A percentile compares a stretch with the other conserved stretches of the same genome.
These are phyloP conservation scores for Mycena leptocephala DNA, from an alignment of 768 basidiomycete genomes.

Conservation along the genomic window DNA sequence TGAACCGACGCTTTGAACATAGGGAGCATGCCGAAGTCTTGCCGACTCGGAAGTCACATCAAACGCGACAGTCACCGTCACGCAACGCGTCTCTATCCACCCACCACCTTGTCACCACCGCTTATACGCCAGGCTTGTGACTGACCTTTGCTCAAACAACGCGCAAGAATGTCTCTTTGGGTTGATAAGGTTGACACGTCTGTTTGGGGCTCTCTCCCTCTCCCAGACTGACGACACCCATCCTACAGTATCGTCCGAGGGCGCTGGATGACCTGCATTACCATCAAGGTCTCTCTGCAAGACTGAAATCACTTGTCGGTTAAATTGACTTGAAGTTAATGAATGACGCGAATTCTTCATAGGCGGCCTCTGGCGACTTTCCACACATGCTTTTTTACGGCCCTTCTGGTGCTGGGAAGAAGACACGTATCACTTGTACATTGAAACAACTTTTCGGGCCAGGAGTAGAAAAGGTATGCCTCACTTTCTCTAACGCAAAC, in stretches of 20 bases:
- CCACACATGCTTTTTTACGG: constrained; percentile 99
- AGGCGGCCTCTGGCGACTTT: constrained; percentile 95
- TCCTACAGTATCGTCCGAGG: constrained; percentile 85
- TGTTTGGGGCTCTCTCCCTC: neutral
- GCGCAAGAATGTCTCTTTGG: constrained; percentile 75
- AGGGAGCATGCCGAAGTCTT: no score
- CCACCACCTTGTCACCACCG: neutral
- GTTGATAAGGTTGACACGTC: constrained; percentile 67
- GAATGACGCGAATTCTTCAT: neutral
- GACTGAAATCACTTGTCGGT: constrained; percentile 85
- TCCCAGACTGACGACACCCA: constrained; percentile 12
- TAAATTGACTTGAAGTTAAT: neutral
- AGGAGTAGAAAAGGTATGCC: constrained; percentile 90
- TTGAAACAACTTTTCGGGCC: constrained; percentile 91
- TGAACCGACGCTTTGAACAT: no score
- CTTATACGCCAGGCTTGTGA: neutral
- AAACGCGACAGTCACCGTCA: no score
- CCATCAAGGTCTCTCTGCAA: constrained; percentile 84
- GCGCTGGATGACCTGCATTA: constrained; percentile 91
- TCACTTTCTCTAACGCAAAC: neutral
- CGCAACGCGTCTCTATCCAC: neutral
- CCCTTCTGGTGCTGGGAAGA: constrained; percentile 97
- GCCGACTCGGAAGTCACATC: no score
- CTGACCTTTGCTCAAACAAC: neutral
- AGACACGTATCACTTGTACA: constrained; percentile 95